A percentile compares a stretch with the other conserved stretches of the same genome.
Evolutionary conservation across 768 basidiomycete species (phyloP).

Genomic region (Boletus rubescentipes): DNA sequence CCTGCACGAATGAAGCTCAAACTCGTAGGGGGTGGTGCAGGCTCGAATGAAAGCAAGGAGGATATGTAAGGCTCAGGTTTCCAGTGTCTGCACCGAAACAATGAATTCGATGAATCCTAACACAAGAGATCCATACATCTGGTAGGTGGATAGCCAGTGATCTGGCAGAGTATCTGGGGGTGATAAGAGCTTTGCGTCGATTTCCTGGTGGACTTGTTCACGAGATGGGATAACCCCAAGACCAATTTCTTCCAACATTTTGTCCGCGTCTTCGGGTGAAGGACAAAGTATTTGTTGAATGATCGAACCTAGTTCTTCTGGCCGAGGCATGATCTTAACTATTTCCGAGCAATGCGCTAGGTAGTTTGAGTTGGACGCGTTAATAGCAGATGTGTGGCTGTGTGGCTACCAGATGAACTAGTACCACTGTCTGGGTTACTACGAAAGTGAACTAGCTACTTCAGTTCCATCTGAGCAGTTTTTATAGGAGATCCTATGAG

Average conservation of each 20-base stretch:
- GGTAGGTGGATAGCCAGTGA: constrained; percentile 78
- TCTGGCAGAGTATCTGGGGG: constrained; percentile 65
- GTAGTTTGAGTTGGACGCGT: neutral
- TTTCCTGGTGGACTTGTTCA: constrained; percentile 59
- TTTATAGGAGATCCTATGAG: neutral
- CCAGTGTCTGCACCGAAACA: constrained; percentile 59
- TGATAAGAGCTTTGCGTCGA: constrained; percentile 73
- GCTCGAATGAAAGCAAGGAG: constrained; percentile 59
- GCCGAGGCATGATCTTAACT: constrained; percentile 13
- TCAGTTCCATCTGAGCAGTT: no score
- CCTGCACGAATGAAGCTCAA: constrained; percentile 75
- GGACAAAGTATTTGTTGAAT: constrained; percentile 52
- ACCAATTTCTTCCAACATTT: constrained; percentile 54
- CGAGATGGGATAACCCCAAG: constrained; percentile 57
- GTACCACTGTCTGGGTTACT: neutral
- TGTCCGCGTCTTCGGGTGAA: constrained; percentile 36
- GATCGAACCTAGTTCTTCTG: constrained; percentile 24
- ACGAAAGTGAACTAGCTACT: neutral
- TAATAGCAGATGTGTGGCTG: constrained; percentile 17
- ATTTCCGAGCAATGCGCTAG: constrained; percentile 7
- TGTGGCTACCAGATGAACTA: constrained; percentile 7
- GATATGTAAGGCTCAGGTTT: constrained; percentile 59
- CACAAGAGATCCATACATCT: constrained; percentile 59
- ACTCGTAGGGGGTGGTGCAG: constrained; percentile 73
- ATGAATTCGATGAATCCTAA: constrained; percentile 12